A percentile compares a stretch with the other conserved stretches of the same genome.
These are phyloP conservation scores for Coprinopsis strossmayeri DNA, from an alignment of 768 basidiomycete species.

Conservation along the genomic window DNA sequence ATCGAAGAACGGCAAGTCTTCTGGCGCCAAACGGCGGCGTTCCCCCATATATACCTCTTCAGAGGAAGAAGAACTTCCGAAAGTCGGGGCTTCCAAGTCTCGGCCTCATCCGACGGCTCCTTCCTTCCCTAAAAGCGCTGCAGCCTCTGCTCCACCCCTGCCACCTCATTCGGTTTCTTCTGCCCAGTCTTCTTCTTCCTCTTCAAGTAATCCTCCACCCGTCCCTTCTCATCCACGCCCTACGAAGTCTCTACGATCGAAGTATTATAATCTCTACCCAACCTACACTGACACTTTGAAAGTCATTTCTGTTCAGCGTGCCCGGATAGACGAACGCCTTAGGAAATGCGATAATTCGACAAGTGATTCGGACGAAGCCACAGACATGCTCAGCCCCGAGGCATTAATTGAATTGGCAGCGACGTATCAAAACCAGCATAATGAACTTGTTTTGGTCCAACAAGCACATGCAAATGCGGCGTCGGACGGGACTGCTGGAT, in stretches of 20 bases:
- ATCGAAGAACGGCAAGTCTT: conserved; percentile 5
- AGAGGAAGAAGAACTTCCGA: conserved; percentile 34
- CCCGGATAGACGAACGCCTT: background rate
- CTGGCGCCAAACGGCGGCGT: conserved; percentile 35
- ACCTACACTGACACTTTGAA: background rate
- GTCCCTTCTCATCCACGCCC: background rate
- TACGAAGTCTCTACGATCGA: background rate
- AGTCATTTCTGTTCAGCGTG: background rate
- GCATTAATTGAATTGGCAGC: conserved; percentile 39
- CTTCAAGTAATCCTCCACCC: background rate
- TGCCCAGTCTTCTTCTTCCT: background rate
- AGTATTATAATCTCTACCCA: background rate
- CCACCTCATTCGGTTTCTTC: background rate
- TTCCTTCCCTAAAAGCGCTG: background rate
- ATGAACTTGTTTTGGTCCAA: conserved; percentile 49
- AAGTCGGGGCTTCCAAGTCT: background rate
- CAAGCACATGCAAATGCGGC: conserved; percentile 8
- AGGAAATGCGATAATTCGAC: background rate
- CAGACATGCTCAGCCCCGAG: conserved; percentile 45
- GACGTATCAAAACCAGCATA: conserved; percentile 39
- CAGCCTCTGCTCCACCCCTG: background rate
- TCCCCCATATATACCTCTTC: conserved; percentile 66
- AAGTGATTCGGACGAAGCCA: background rate
- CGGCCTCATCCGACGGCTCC: background rate
- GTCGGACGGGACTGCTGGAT: background rate